These are phyloP conservation scores for Dactylellina leptospora DNA, from an alignment of 2,329 filamentous ascomycete genomes.

Conservation along the genomic window DNA sequence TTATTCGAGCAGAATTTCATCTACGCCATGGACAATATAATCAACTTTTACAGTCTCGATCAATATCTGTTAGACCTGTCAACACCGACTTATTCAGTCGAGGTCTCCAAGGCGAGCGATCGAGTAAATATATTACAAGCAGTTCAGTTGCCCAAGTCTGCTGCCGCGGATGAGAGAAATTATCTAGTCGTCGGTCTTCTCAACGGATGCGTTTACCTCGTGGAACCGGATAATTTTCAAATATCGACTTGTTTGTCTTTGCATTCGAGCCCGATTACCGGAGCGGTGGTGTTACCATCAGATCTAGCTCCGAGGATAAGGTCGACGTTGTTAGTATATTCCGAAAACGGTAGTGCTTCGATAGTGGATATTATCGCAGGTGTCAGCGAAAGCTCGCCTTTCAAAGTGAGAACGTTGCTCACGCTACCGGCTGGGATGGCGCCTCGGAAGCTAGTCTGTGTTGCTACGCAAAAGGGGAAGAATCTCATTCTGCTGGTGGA, in stretches of 20 bases:
- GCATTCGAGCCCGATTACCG: conserved; percentile 53
- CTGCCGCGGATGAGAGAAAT: conserved; percentile 42
- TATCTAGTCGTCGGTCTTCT: conserved; percentile 55
- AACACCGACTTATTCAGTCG: conserved; percentile 28
- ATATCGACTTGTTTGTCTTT: conserved; percentile 54
- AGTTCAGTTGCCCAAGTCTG: conserved; percentile 51
- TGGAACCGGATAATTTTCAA: conserved; percentile 54
- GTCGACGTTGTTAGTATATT: conserved; percentile 54
- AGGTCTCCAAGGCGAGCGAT: conserved; percentile 8
- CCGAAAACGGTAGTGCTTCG: conserved; percentile 54
- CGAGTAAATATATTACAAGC: conserved; percentile 43
- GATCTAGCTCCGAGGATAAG: conserved; percentile 55
- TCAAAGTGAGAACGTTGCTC: conserved; percentile 54
- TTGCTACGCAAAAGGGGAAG: conserved; percentile 55
- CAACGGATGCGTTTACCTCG: conserved; percentile 54
- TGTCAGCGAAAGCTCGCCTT: conserved; percentile 55
- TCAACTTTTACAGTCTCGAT: conserved; percentile 55
- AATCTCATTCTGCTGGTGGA: conserved; percentile 51
- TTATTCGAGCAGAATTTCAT: conserved; percentile 55
- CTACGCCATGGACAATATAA: conserved; percentile 53
- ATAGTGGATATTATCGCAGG: conserved; percentile 56
- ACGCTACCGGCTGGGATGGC: conserved; percentile 42
- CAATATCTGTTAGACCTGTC: conserved; percentile 54
- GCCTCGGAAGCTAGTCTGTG: conserved; percentile 42
- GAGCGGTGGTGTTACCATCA: conserved; percentile 54